Base-by-base conservation (phyloP, 2,329 filamentous ascomycete species). In the Scleromitrula shiraiana region DNA sequence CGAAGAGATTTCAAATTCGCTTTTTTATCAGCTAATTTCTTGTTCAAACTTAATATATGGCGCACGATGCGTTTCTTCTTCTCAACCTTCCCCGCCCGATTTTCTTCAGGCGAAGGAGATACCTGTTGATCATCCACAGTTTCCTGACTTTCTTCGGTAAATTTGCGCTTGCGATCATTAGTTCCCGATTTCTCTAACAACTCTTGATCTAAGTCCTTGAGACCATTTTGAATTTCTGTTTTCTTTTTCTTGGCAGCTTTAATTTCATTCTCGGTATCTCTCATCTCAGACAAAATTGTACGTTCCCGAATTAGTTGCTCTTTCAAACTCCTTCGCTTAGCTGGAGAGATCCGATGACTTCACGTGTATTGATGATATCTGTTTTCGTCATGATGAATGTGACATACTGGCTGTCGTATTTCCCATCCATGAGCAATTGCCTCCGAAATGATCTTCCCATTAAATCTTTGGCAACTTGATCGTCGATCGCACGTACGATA, bases 321-420 rank as follows among this genome's bases (percentile, higher is more conserved):
- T 6, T 26, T 40, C 12, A 46, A 20, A 24, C n/a, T 1, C 32
- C 4, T 10, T 33, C 19, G 2, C 19, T 26, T 2, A 47, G 22
- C 2, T 47, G 8, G 0, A 47, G 7, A 0, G 37, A 47, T 2
- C 10, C 3, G 0, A 47, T 26, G 0, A 41, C 44, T 4, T 47
- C 36, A 1, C 24, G 19, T 5, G 2, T 47, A 5, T 41, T 41
- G 37, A 41, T 47, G 1, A 41, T 41, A 1, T 41, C 44, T 0
- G 44, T 47, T 2, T 47, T 47, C 1, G 44, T 27, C 27, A 41
- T 41, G 0, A 47, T 23, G 4, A 47, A 47, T 1, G 44, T 47
- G 1, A 47, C 20, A 5, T 33, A 41, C 1, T 33, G n/a, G 1
- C 14, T 14, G 3, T 41, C 44, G 5, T 47, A 47, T 7, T 41